phyloP scores from a whole-genome alignment of 2,329 filamentous ascomycete genomes.

The Diaporthe australafricana region DNA sequence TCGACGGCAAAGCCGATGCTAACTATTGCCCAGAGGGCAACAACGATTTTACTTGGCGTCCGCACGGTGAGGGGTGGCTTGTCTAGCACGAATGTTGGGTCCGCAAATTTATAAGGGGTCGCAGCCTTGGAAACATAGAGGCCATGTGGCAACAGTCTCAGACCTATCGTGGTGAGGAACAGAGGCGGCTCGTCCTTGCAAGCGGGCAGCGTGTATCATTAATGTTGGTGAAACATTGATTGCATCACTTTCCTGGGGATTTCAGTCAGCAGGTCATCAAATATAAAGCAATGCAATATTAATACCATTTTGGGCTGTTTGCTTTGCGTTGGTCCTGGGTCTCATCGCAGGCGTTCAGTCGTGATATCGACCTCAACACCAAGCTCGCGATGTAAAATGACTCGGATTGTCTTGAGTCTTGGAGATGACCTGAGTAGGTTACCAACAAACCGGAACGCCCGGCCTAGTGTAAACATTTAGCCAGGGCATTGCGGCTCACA shows the following conservation, averaged over 20 bases:
- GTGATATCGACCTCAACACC: neutral
- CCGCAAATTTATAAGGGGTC: neutral
- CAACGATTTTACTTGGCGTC: neutral
- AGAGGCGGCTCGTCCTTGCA: neutral
- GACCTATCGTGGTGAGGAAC: neutral
- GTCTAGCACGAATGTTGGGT: neutral
- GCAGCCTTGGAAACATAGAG: no score
- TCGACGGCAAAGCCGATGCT: neutral
- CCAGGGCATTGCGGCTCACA: slow-evolving; percentile 1
- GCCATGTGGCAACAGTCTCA: neutral
- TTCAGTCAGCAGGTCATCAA: neutral
- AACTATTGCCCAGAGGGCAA: neutral
- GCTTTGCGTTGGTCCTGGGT: neutral
- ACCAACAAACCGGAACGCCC: neutral
- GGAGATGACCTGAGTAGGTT: neutral
- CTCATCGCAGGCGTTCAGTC: no score
- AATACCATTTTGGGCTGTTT: neutral
- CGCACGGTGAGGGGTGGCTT: neutral
- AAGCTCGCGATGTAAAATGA: neutral
- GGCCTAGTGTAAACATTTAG: neutral
- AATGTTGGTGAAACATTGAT: neutral
- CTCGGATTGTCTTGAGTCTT: neutral
- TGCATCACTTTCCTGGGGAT: neutral
- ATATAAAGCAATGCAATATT: neutral
- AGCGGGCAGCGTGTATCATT: neutral